Evolutionary conservation across 495 filamentous ascomycete genomes (phyloP), one percentile per base, ranked within the genome.

Genomic region (Neurospora intermedia): DNA sequence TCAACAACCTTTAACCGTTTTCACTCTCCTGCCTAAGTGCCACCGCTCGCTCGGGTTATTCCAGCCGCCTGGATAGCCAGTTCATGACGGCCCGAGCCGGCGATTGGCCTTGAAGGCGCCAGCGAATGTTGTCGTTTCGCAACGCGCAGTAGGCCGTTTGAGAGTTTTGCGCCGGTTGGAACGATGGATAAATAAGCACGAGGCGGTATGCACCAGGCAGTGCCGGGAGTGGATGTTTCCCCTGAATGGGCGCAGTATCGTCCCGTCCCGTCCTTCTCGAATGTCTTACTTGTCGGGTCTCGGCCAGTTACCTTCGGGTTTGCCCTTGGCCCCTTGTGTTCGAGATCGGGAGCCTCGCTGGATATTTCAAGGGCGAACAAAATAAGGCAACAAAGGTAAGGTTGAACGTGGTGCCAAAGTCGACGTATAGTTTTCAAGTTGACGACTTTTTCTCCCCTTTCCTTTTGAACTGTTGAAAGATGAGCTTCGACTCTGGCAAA

Each of bases 11-110:
- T 66, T 35, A 35, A 66, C 27, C 6, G 27, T 35, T 66, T 66
- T 66, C 54, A 66, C 23, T 4, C 4, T 15, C 31, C 54, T 66
- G 54, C 54, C 54, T 66, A 66, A 27, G 27, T 35, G 54, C 54
- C 54, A 66, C 54, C 54, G 54, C 54, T 66, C 27, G 27, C 54
- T 35, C 27, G 54, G 15, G 54, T 66, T 66, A 66, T 66, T 76
- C 72, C 74, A 79, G 75, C 73, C 71, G 76, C 46, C 20, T 74
- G 74, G 71, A 71, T 74, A 78, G 76, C 79, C 78, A 79, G 73
- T 80, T 79, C 78, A 80, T 80, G 74, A 45, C 76, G 79, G 72
- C 76, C 45, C 54, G 54, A 15, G 27, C 54, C 27, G 70, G 69
- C 69, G 54, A 73, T 69, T n/a, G 40, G 31, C 13, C 71, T 27